Percentiles rank a stretch among this genome's conserved stretches.
These are phyloP conservation scores for Liriodendron chinense DNA, from an alignment of 164 flowering plant genomes.

Conservation along the genomic window DNA sequence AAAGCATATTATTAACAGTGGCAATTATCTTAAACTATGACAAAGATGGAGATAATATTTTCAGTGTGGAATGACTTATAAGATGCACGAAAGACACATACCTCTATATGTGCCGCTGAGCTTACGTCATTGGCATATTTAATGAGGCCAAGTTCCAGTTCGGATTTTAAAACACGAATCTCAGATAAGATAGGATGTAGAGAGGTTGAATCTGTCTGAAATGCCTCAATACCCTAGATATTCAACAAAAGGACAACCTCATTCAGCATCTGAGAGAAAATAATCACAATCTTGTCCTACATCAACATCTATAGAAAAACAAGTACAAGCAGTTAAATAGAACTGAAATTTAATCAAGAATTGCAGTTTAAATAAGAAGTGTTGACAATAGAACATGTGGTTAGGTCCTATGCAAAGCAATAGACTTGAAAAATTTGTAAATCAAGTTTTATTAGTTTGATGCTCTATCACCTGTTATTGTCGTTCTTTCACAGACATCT, in stretches of 20 bases:
- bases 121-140: constrained; percentile 92
- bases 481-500: no score
- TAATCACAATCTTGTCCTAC: background rate
- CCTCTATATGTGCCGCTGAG: constrained; percentile 96
- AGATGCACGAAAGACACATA: constrained; percentile 15
- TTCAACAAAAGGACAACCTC: constrained; percentile 1
- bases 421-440: no score
- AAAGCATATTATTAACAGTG: background rate
- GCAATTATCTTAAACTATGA: background rate
- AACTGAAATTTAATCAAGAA: background rate
- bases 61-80: background rate
- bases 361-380: background rate
- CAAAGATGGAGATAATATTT: background rate
- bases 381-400: no score
- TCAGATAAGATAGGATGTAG: constrained; percentile 86
- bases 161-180: constrained; percentile 73
- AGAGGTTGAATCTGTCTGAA: constrained; percentile 56
- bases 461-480: no score
- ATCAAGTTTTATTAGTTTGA: no score
- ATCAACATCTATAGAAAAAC: background rate
- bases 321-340: background rate
- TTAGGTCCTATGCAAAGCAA: no score
- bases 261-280: background rate
- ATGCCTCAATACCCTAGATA: constrained; percentile 71
- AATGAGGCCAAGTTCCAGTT: constrained; percentile 73